phyloP scores from a whole-genome alignment of 192 early-diverging fungal species.

The Gamsiella multidivaricata region DNA sequence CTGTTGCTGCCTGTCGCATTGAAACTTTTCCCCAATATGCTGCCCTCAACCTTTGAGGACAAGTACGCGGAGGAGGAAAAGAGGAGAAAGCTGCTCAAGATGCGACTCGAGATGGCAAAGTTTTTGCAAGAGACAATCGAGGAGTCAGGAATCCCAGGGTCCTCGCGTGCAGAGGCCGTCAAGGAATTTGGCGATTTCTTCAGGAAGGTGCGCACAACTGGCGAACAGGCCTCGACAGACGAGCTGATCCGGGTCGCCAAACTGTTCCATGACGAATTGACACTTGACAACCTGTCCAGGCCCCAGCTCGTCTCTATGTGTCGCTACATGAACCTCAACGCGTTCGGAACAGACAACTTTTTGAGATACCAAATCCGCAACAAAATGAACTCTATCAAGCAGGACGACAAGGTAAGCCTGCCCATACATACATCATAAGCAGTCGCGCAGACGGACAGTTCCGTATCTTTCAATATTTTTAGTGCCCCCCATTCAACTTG shows the following conservation, averaged over 20 bases:
- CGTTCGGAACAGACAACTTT: conserved; percentile 98
- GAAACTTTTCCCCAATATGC: conserved; percentile 96
- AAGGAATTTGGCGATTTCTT: conserved; percentile 83
- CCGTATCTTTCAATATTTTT: neutral
- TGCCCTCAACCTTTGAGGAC: conserved; percentile 96
- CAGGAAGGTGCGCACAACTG: conserved; percentile 84
- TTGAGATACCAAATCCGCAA: conserved; percentile 93
- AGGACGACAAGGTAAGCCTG: conserved; percentile 85
- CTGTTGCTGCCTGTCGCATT: conserved; percentile 91
- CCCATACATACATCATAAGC: conserved; percentile 64
- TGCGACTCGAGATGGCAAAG: conserved; percentile 94
- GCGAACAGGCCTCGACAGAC: conserved; percentile 82
- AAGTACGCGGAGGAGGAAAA: conserved; percentile 93
- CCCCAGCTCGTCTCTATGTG: conserved; percentile 96
- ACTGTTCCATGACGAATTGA: conserved; percentile 94
- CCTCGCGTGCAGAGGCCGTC: conserved; percentile 65
- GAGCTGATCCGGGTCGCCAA: conserved; percentile 88
- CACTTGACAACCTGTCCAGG: conserved; percentile 91
- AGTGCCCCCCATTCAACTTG: neutral
- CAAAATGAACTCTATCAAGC: conserved; percentile 85
- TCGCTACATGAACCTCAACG: conserved; percentile 94
- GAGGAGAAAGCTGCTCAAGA: conserved; percentile 88
- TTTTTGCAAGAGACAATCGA: conserved; percentile 96
- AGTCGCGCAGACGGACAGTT: neutral
- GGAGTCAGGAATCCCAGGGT: conserved; percentile 75